Evolutionary conservation across 768 basidiomycete species (phyloP).

Genomic region (Kwoniella botswanensis): DNA sequence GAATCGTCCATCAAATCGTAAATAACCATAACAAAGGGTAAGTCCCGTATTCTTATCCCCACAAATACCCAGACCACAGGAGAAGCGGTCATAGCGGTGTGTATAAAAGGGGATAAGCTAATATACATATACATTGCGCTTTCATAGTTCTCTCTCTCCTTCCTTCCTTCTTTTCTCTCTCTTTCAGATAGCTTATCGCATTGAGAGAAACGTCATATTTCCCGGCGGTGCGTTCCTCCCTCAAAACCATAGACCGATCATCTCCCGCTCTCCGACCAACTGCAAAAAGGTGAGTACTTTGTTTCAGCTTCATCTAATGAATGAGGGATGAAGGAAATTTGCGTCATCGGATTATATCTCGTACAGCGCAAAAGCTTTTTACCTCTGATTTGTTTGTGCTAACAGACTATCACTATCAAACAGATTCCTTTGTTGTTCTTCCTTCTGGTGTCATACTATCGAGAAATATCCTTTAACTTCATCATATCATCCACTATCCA

Average conservation of each 20-base stretch:
- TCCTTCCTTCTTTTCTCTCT: not conserved
- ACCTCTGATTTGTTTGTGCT: not conserved
- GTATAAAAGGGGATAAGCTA: not conserved
- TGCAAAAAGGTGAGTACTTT: not conserved
- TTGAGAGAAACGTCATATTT: not conserved
- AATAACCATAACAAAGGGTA: not conserved
- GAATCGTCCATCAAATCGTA: not conserved
- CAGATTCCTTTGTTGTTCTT: not conserved
- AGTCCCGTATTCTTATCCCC: not conserved
- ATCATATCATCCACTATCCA: not conserved
- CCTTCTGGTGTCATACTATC: too few species aligned
- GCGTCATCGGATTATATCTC: not conserved
- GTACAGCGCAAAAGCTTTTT: not conserved
- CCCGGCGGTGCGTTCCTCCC: slow-evolving; percentile 1
- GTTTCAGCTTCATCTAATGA: not conserved
- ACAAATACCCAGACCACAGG: not conserved
- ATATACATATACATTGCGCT: not conserved
- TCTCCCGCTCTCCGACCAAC: not conserved
- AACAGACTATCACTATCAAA: not conserved
- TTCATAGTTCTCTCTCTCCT: not conserved
- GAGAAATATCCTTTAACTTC: not conserved
- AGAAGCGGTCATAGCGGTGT: not conserved
- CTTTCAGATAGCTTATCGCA: not conserved
- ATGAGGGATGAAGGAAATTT: not conserved
- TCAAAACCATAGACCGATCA: not conserved